Evolutionary conservation across 768 basidiomycete genomes (phyloP).

Genomic region (Porpolomopsis calyptriformis): DNA sequence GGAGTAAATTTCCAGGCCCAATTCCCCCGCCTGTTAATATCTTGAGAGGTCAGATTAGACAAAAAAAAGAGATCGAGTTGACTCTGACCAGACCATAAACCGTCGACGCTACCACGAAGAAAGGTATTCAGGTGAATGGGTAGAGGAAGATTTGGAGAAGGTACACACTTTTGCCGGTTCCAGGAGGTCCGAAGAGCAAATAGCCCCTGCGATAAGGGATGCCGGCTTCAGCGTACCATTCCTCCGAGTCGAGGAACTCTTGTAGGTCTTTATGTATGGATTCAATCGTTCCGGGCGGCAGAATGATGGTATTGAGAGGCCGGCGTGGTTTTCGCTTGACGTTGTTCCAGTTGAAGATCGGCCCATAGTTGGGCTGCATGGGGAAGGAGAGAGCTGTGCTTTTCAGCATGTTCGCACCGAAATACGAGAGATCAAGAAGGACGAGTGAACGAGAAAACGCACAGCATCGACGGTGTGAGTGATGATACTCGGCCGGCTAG

Average conservation of each 20-base stretch:
- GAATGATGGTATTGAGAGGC: conserved; percentile 42
- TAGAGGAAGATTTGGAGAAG: conserved; percentile 1
- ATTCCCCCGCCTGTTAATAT: conserved; percentile 38
- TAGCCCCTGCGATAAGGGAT: conserved; percentile 52
- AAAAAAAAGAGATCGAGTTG: background rate
- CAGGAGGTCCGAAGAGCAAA: conserved; percentile 48
- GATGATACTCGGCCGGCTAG: conserved; percentile 31
- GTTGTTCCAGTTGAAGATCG: conserved; percentile 30
- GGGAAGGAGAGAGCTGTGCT: conserved; percentile 1
- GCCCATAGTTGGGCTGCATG: conserved; percentile 27
- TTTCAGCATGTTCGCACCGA: background rate
- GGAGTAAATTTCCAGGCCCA: conserved; percentile 77
- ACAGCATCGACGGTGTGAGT: conserved; percentile 28
- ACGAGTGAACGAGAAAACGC: conserved; percentile 6
- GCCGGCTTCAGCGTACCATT: conserved; percentile 49
- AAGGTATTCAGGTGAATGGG: conserved; percentile 22
- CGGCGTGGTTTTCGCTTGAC: conserved; percentile 41
- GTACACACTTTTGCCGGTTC: conserved; percentile 50
- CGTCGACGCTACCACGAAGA: conserved; percentile 35
- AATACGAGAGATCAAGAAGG: background rate
- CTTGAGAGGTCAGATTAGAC: background rate
- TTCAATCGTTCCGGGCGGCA: conserved; percentile 36
- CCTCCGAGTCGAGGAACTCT: conserved; percentile 42
- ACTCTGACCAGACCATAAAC: conserved; percentile 42
- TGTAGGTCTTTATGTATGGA: conserved; percentile 38